Base-by-base conservation (phyloP, 1,284 basidiomycete genomes). In the Rhodotorula sp. region DNA sequence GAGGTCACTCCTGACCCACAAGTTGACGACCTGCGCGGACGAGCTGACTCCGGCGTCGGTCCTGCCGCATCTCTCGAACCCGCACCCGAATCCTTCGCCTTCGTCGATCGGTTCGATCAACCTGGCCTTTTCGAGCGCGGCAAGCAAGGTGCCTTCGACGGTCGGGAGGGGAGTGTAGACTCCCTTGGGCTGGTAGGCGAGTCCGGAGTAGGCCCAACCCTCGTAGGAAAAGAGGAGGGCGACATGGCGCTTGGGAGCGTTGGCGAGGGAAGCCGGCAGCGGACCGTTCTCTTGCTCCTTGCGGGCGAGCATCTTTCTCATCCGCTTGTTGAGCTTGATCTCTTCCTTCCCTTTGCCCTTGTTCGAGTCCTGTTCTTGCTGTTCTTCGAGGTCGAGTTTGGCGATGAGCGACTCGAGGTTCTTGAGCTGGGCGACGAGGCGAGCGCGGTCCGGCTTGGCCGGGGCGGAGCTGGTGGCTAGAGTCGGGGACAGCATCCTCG, bases 21-120 rank as follows among this genome's bases (percentile, higher is more conserved):
- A 84, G 64, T 91, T 92, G 55, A 98, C 85, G 49, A 99, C 95
- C 81, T 99, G 95, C 2, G 93, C 94, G 10, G 91, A 92, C 55
- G 91, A 93, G 79, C 92, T 95, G 62, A 99, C 95, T 0, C 97
- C 95, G 50, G 89, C 85, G 84, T 99, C 95, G 34, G 95, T 99
- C 76, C 97, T 83, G 18, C 95, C 95, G 81, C 95, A 98, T 70
- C 89, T 85, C 78, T 90, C 89, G 87, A 93, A 99, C 34, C 87
- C 92, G 78, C 93, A 94, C 0, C 89, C 91, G 23, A 94, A 91
- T 71, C 91, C 84, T 8, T 92, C 92, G 14, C 82, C 85, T 0
- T 85, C 86, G 34, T 31, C 50, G 52, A 60, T 64, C 0, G 84
- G 84, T 79, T 93, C 91, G 34, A 97, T 86, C 48, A 97, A 83